Percentiles rank a stretch among this genome's conserved stretches.
phyloP scores from a whole-genome alignment of 495 filamentous ascomycete genomes.

The Penicillium dipodomyicola region DNA sequence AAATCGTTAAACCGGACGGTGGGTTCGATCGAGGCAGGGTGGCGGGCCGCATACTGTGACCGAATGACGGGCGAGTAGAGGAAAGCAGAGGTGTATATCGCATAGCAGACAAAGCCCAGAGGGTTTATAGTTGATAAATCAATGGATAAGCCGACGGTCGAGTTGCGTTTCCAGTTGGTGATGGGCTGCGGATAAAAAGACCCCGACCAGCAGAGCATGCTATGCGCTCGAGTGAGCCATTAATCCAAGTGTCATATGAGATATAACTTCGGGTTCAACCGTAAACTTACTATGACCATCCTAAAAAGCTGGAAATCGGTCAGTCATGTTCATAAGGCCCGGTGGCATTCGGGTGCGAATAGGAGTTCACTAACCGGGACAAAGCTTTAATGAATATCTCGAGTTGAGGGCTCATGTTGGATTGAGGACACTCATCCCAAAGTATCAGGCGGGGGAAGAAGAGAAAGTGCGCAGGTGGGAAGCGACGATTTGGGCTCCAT shows the following conservation, averaged over 20 bases:
- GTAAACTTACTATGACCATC: slow-evolving; percentile 45
- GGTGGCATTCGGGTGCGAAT: background rate
- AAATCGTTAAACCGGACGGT: slow-evolving; percentile 91
- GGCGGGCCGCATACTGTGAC: slow-evolving; percentile 77
- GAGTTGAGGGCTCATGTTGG: slow-evolving; percentile 29
- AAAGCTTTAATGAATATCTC: slow-evolving; percentile 43
- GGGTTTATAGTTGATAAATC: slow-evolving; percentile 84
- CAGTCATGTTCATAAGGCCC: background rate
- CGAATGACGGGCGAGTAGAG: slow-evolving; percentile 76
- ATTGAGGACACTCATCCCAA: background rate
- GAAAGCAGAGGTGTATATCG: slow-evolving; percentile 67
- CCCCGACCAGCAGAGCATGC: slow-evolving; percentile 71
- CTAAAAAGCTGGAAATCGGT: slow-evolving; percentile 31
- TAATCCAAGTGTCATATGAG: background rate
- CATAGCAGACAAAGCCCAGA: slow-evolving; percentile 78
- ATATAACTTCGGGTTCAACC: background rate
- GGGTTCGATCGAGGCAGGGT: slow-evolving; percentile 66
- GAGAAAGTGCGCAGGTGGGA: background rate
- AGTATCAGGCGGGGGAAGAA: background rate
- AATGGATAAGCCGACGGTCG: slow-evolving; percentile 78
- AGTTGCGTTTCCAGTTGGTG: slow-evolving; percentile 67
- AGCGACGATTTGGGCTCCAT: background rate
- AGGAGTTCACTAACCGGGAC: slow-evolving; percentile 37
- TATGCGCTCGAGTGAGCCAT: slow-evolving; percentile 20
- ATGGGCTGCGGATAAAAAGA: slow-evolving; percentile 92